Base-by-base conservation (phyloP, 306 rosid species). In the Luffa aegyptiaca region DNA sequence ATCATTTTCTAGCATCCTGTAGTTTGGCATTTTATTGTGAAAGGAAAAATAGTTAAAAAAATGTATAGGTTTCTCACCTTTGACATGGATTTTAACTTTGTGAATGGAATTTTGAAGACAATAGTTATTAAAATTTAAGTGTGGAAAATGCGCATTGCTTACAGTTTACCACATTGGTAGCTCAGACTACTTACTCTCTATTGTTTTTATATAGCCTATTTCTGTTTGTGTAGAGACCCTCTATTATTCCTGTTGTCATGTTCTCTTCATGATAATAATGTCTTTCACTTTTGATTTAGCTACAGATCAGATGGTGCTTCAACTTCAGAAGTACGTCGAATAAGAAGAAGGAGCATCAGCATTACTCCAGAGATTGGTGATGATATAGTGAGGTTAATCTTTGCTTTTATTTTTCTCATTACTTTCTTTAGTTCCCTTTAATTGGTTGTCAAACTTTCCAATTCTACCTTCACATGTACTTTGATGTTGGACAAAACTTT, bases 321-420 rank as follows among this genome's bases (percentile, higher is more conserved):
- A 44, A 85, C 92, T 18, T 89, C 93, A 78, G 99, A 90, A 78
- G 87, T 88, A 66, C 96, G 98, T 78, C 89, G 97, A 87, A 79
- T 91, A 80, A 87, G 99, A 88, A 88, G 99, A 87, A 89, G 99
- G 86, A 93, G 99, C 97, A 91, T 96, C 81, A 96, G 99, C 82
- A 93, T 96, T 82, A 95, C 96, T 53, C 98, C 98, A 48, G 99
- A 96, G 87, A 96, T 96, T 81, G 98, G 99, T 82, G 99, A 96
- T 85, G 97, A 96, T 84, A 96, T 96, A 81, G 98, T 93, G 85
- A 96, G 99, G 99, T 95, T 85, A 91, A 70, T 86, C 64, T 57
- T 80, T 84, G 80, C 46, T 79, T 83, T 78, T 82, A 76, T 26
- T 75, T 84, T 80, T 83, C 69, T 80, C 76, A 52, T 83, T 62